Percentiles rank a stretch among this genome's conserved stretches.
phyloP scores from a whole-genome alignment of 139 green algal species.

The Pedinophyceae sp. region DNA sequence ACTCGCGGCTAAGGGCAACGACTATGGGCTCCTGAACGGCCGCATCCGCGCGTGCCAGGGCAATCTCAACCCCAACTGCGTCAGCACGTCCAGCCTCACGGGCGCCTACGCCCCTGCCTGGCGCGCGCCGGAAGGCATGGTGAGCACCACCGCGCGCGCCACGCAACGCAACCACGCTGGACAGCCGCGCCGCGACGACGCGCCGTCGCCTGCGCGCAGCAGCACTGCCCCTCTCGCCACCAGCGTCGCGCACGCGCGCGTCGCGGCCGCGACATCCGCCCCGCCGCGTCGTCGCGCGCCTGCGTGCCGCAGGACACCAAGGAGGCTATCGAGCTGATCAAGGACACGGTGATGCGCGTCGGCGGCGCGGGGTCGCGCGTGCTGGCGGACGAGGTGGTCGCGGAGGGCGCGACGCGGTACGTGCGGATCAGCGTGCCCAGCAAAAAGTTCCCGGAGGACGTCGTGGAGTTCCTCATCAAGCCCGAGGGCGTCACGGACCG shows the following conservation, averaged over 20 bases:
- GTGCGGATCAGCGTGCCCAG: constrained; percentile 8
- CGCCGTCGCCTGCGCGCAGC: not conserved
- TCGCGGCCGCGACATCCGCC: constrained; percentile 13
- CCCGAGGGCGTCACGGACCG: constrained; percentile 16
- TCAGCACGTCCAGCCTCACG: constrained; percentile 29
- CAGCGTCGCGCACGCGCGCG: too few relatives aligned
- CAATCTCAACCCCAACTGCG: constrained; percentile 48
- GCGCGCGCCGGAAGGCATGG: not conserved
- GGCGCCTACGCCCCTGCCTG: not conserved
- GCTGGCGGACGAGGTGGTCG: not conserved
- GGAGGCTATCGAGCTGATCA: constrained; percentile 17
- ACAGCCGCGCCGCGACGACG: not conserved
- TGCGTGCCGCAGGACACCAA: constrained; percentile 10
- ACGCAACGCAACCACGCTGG: not conserved
- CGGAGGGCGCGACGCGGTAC: constrained; percentile 6
- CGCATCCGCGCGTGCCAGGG: too few relatives aligned
- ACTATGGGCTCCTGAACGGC: too few relatives aligned
- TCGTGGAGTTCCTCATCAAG: constrained; percentile 32
- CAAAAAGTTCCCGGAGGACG: constrained; percentile 23
- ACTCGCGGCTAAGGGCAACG: too few relatives aligned
- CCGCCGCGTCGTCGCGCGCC: constrained; percentile 3
- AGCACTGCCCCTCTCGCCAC: too few relatives aligned
- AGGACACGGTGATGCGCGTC: constrained; percentile 1
- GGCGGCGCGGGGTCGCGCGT: constrained; percentile 3
- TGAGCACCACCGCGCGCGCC: not conserved